phyloP scores from a whole-genome alignment of 805 yeast genomes.

The Hanseniaspora nectarophila region DNA sequence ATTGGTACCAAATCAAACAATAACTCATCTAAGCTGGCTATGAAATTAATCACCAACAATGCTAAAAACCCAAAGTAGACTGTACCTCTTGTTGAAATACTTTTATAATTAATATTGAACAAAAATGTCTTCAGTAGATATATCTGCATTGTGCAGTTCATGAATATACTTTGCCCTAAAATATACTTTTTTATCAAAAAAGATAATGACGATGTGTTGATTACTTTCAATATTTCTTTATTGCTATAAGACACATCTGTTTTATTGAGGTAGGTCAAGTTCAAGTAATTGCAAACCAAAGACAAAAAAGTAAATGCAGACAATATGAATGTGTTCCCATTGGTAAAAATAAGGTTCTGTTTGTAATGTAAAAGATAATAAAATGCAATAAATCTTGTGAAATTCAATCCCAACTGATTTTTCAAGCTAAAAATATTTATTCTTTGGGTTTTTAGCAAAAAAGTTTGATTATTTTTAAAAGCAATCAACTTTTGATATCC shows the following conservation, averaged over 20 bases:
- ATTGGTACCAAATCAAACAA: not conserved
- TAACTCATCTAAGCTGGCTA: not conserved
- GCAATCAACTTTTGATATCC: not conserved
- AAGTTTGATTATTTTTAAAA: not conserved
- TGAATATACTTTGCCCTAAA: not conserved
- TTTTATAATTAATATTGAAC: no score
- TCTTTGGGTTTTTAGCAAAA: not conserved
- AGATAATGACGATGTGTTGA: not conserved
- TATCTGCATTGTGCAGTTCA: not conserved
- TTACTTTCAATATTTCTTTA: not conserved
- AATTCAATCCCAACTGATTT: not conserved
- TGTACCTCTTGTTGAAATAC: not conserved
- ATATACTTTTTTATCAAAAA: not conserved
- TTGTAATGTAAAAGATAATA: not conserved
- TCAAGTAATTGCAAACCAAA: not conserved
- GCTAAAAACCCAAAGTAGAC: not conserved
- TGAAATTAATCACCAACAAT: not conserved
- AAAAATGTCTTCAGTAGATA: not conserved
- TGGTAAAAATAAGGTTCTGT: not conserved
- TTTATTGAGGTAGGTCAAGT: not conserved
- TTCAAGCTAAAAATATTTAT: not conserved
- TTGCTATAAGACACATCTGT: not conserved
- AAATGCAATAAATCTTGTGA: not conserved
- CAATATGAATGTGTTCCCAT: not conserved
- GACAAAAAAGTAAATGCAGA: not conserved